phyloP scores from a whole-genome alignment of 2,329 filamentous ascomycete genomes.

The Colletotrichum sp. region DNA sequence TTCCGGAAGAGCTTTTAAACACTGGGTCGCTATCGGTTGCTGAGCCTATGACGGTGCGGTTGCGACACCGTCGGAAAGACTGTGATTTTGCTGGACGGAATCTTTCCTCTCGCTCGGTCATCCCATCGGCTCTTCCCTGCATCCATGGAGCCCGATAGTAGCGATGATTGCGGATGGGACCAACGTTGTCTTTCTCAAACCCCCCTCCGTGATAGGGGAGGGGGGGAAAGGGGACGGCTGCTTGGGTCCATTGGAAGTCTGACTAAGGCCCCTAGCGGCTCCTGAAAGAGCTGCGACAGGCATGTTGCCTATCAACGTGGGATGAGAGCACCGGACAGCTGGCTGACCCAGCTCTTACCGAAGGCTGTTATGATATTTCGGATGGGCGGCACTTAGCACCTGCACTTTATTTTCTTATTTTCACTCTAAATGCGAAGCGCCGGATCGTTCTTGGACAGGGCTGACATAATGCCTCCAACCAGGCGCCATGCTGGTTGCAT shows the following conservation, averaged over 20 bases:
- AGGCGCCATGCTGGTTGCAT: background rate
- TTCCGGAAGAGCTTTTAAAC: background rate
- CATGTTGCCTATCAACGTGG: background rate
- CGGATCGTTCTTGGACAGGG: background rate
- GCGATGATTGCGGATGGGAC: background rate
- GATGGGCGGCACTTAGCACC: background rate
- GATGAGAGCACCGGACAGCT: background rate
- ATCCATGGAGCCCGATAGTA: background rate
- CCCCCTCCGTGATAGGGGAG: background rate
- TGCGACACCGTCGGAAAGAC: background rate
- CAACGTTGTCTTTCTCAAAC: background rate
- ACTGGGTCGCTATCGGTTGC: background rate
- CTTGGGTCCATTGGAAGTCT: background rate
- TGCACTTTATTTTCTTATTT: background rate
- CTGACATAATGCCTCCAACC: background rate
- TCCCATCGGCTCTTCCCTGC: background rate
- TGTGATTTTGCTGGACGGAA: background rate
- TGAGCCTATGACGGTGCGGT: background rate
- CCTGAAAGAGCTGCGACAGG: background rate
- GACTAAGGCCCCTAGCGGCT: background rate
- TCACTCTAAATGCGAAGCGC: background rate
- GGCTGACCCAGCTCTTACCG: background rate
- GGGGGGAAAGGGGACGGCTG: background rate
- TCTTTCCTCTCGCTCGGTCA: background rate
- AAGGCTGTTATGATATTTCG: background rate